Evolutionary conservation across 768 basidiomycete genomes (phyloP).

Genomic region (Boletus subparvulus): DNA sequence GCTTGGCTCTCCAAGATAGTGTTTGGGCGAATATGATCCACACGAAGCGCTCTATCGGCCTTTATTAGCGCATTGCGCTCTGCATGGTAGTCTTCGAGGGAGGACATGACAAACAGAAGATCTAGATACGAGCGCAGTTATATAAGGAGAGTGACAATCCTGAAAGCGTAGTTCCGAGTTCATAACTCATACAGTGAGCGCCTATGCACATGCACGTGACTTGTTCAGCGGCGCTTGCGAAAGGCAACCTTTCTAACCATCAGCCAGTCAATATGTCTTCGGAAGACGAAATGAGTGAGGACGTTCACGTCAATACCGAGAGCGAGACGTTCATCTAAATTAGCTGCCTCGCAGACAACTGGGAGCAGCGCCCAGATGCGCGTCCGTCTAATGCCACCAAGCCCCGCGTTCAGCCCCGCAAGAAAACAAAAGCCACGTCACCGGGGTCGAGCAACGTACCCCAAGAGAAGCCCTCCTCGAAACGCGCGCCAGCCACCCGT

Average conservation of each 20-base stretch:
- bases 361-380: constrained; percentile 13
- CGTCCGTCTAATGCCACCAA: constrained; percentile 11
- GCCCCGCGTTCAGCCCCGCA: constrained; percentile 18
- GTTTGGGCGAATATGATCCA: constrained; percentile 39
- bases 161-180: too few relatives aligned
- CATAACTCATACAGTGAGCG: too few relatives aligned
- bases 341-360: constrained; percentile 23
- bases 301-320: neutral
- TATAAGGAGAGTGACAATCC: too few relatives aligned
- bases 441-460: constrained; percentile 13
- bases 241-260: neutral
- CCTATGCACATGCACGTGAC: constrained; percentile 8
- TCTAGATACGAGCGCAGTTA: too few relatives aligned
- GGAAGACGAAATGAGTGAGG: constrained; percentile 34
- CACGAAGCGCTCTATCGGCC: constrained; percentile 49
- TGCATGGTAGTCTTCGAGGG: constrained; percentile 21
- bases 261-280: constrained; percentile 27
- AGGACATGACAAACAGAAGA: neutral
- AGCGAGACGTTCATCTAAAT: constrained; percentile 25
- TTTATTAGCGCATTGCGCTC: constrained; percentile 33
- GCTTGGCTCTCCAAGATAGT: constrained; percentile 48
- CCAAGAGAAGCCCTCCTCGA: constrained; percentile 18
- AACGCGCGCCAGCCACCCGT: constrained; percentile 3
- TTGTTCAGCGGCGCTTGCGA: neutral
- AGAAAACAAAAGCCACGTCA: constrained; percentile 16